Conservation (phyloP, 441 rosid species). For the Erodium trifolium region DNA sequence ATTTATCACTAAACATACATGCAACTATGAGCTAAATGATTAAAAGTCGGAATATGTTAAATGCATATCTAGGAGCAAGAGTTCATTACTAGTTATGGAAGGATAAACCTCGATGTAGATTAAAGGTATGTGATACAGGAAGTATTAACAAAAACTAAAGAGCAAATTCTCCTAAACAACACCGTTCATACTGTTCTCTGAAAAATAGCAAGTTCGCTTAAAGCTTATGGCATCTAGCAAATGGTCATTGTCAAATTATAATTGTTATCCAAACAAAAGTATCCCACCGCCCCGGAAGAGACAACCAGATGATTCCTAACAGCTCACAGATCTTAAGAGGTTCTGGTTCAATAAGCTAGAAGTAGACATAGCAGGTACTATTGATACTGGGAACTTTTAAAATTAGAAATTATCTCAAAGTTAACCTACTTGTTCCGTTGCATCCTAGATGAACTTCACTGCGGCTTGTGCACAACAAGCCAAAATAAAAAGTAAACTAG, state of each 20-base stretch:
- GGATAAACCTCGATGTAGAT: neutral
- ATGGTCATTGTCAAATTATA: too few relatives aligned
- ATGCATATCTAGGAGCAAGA: neutral
- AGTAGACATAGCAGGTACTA: neutral
- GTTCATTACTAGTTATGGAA: neutral
- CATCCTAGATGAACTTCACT: neutral
- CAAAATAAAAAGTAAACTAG: neutral
- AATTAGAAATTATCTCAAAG: neutral
- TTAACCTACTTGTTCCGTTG: neutral
- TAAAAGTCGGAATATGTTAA: neutral
- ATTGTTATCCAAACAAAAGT: too few relatives aligned
- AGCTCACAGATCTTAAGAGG: neutral
- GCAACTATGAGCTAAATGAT: neutral
- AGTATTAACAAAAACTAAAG: neutral
- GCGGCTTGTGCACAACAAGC: neutral
- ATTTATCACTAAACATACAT: slow-evolving; percentile 3
- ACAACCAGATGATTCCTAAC: neutral
- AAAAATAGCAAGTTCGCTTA: too few relatives aligned
- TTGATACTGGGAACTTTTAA: neutral
- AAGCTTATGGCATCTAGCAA: too few relatives aligned
- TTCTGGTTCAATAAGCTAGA: neutral
- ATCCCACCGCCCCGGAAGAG: neutral
- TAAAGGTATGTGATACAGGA: neutral
- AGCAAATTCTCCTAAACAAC: slow-evolving; percentile 1
- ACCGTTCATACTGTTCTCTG: too few relatives aligned